Base-by-base conservation (phyloP, 768 basidiomycete species). In the Suillus variegatus region DNA sequence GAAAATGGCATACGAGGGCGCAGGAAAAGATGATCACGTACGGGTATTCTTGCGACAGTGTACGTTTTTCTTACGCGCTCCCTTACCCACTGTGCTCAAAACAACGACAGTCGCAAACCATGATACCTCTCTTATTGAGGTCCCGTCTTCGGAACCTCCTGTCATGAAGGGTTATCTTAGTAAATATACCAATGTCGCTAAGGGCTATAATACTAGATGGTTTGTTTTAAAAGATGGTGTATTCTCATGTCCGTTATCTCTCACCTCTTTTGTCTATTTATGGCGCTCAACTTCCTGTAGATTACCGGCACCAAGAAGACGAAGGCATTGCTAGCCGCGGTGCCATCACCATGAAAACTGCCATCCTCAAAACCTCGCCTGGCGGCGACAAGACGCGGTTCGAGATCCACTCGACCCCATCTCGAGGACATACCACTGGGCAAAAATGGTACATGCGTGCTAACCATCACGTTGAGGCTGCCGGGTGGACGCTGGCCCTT, bases 161-260 rank as follows among this genome's bases (percentile, higher is more conserved):
- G 75, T 82, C 3, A 76, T 93, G 64, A 88, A 86, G 67, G 94
- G 93, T 0, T 94, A 94, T 72, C 79, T 94, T 22, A 94, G 92
- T 76, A 98, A 98, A 75, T 97, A 95, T 73, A 89, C 91, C 1
- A 98, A 97, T 70, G 92, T 97, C 46, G 93, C 94, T 0, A 89
- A 88, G 69, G 95, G 96, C 0, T 97, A 95, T 74, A 89, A 88
- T 65, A 91, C 92, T 0, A 83, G 95, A 1, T 97, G 95, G 94
- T 97, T 98, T 72, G 93, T 97, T 0, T 84, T 97, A 22, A 89
- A 92, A 71, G 86, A 90, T 62, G 95, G 94, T 0, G 81, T 92
- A 32, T 75, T 96, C n/a, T 93, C 92, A 20, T 95, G 93, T 93
- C 73, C 32, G 91, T 84, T 1, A 41, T 18, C 60, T 40, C 57